These are phyloP conservation scores for Aristolochia fimbriata DNA, from an alignment of 164 flowering plant genomes.

Conservation along the genomic window DNA sequence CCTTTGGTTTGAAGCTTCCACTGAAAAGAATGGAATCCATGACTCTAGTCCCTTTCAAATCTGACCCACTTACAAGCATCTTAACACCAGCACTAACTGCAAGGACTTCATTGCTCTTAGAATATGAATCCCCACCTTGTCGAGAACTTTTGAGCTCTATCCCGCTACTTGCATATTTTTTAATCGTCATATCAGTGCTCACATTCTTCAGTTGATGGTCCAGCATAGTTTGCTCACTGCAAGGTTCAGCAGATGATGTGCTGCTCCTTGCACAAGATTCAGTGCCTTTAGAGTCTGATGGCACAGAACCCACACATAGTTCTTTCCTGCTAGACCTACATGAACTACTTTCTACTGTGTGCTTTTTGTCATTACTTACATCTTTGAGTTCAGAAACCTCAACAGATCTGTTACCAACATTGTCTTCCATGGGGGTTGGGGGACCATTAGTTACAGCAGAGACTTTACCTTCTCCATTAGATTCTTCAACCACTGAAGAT, in stretches of 20 bases:
- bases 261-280: slow-evolving; percentile 5
- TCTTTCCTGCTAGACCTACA: slow-evolving; percentile 13
- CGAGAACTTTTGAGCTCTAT: slow-evolving; percentile 5
- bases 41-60: slow-evolving; percentile 5
- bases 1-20: slow-evolving; percentile 17
- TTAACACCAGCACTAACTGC: slow-evolving; percentile 14
- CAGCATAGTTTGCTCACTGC: slow-evolving; percentile 4
- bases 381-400: slow-evolving; percentile 14
- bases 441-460: not conserved
- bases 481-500: slow-evolving; percentile 7
- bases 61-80: slow-evolving; percentile 17
- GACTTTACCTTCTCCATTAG: slow-evolving; percentile 5
- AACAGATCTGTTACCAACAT: not conserved
- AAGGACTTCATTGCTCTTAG: slow-evolving; percentile 19
- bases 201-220: slow-evolving; percentile 20
- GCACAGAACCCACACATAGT: slow-evolving; percentile 9
- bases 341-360: slow-evolving; percentile 10
- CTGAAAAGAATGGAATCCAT: slow-evolving; percentile 15
- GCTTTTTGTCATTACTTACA: slow-evolving; percentile 10
- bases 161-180: slow-evolving; percentile 11
- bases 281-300: slow-evolving; percentile 16
- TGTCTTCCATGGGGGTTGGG: not conserved
- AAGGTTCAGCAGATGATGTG: slow-evolving; percentile 4
- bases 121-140: slow-evolving; percentile 16
- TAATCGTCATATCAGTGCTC: slow-evolving; percentile 7